These are phyloP conservation scores for Phytomonas sp. DNA, from an alignment of 208 protist species.

Conservation along the genomic window DNA sequence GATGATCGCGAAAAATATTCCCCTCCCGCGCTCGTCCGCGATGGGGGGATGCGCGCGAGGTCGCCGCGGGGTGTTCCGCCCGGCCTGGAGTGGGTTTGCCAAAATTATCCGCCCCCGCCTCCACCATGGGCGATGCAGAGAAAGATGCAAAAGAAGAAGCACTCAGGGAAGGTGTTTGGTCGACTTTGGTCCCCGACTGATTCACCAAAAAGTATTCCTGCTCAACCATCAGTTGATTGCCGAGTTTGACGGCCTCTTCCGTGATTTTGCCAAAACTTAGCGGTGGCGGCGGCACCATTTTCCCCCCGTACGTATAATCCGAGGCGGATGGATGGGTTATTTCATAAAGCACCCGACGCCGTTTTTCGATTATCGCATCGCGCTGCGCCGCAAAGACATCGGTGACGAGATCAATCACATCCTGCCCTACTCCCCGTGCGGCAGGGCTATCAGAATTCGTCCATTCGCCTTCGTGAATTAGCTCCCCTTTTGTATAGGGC, in stretches of 20 bases:
- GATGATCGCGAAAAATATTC: conserved; percentile 74
- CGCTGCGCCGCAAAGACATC: conserved; percentile 69
- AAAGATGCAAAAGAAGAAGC: background rate
- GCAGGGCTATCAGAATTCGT: conserved; percentile 16
- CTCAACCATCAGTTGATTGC: conserved; percentile 59
- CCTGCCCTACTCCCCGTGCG: conserved; percentile 49
- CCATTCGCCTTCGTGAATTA: background rate
- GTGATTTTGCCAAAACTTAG: conserved; percentile 80
- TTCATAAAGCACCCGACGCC: conserved; percentile 71
- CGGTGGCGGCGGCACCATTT: conserved; percentile 81
- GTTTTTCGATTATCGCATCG: conserved; percentile 38
- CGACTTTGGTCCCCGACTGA: conserved; percentile 37
- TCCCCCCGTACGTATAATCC: conserved; percentile 83
- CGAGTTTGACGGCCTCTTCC: conserved; percentile 49
- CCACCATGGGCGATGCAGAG: conserved; percentile 5
- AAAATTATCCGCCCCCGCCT: conserved; percentile 7
- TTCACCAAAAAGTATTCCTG: conserved; percentile 72
- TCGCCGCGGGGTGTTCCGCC: background rate
- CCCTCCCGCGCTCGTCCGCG: conserved; percentile 31
- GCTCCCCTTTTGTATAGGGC: too few species aligned
- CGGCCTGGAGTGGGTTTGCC: background rate
- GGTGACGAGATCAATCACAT: conserved; percentile 83
- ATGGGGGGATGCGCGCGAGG: conserved; percentile 6
- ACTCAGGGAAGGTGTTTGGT: background rate
- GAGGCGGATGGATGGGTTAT: conserved; percentile 71